Conservation (phyloP, 2,329 filamentous ascomycete species). For the Ceratocystis albifundus region DNA sequence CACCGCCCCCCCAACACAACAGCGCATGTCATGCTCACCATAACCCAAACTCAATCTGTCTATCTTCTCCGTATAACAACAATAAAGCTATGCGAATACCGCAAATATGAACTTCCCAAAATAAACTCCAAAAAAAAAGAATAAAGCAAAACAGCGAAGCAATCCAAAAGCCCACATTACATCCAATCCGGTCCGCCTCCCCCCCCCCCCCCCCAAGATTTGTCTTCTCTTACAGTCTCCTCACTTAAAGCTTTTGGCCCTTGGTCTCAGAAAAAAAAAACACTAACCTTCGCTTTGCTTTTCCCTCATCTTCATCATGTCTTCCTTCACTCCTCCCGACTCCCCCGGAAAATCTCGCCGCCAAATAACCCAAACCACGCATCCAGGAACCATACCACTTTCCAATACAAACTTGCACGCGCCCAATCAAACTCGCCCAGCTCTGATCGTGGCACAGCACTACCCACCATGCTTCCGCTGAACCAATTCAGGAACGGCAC, state of each 20-base stretch:
- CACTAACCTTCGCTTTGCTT: not conserved
- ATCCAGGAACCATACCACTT: constrained; percentile 53
- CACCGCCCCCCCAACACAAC: not conserved
- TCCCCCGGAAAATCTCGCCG: constrained; percentile 45
- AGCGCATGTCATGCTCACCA: not conserved
- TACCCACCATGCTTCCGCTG: constrained; percentile 60
- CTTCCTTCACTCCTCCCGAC: constrained; percentile 44
- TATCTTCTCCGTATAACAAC: constrained; percentile 3
- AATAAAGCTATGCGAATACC: not conserved
- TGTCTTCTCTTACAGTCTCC: not conserved
- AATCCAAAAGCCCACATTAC: not conserved
- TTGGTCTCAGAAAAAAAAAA: too few relatives aligned
- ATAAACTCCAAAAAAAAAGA: constrained; percentile 4
- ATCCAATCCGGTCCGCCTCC: too few relatives aligned
- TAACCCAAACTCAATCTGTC: not conserved
- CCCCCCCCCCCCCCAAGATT: too few relatives aligned
- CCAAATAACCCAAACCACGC: constrained; percentile 47
- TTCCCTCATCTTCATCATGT: not conserved
- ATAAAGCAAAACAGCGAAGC: not conserved
- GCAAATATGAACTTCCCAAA: constrained; percentile 7
- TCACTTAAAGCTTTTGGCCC: too few relatives aligned
- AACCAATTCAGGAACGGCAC: constrained; percentile 64
- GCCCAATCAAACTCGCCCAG: constrained; percentile 68
- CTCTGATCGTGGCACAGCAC: constrained; percentile 60
- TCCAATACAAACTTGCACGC: constrained; percentile 55